Evolutionary conservation across 345 rosid genomes (phyloP), one percentile per base, ranked within the genome.

Genomic region (Melastoma malabathricum): DNA sequence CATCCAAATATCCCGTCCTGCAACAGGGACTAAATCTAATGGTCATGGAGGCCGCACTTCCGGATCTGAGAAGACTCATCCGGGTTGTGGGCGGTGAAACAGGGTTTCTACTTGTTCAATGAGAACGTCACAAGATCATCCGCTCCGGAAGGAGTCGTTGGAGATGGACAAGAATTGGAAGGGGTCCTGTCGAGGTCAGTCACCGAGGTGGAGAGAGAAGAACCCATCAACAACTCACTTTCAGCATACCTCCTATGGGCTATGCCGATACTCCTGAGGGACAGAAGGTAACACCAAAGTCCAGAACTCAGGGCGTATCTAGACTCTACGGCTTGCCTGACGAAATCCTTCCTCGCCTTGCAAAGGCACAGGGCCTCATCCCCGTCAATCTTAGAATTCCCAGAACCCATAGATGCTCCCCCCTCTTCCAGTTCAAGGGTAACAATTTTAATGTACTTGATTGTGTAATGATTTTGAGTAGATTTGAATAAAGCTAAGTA

Each of bases 231-330:
- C 15, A 72, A 56, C 64, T 86, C 98, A 0, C 82, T 78, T 59
- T 86, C 96, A 0, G 94, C 84, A 57, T 72, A 90, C 39, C 81
- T 74, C 55, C 98, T 77, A 49, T 86, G 78, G 61, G 83, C 84
- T 50, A 72, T 62, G 46, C 94, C 98, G 18, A 90, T 54, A 74
- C 70, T 84, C 44, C 72, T 76, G 15, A 90, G 81, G 45, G 98
- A 90, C 56, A 74, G 69, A 56, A 66, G 51, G 77, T 90, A 84
- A 14, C 96, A 84, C n/a, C 84, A 77, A 74, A 86, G 98, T 47
- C 96, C 86, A 29, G 96, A 94, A 5, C 96, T 89, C 41, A 90
- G 74, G 50, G 77, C 78, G 66, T 73, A 83, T 74, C 96, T 80
- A 0, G 94, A 82, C 41, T 82, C 82, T 22, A 90, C 80, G 9